Evolutionary conservation across 495 filamentous ascomycete species (phyloP), one percentile per base, ranked within the genome.

Genomic region (Penicillium simplicissimum): DNA sequence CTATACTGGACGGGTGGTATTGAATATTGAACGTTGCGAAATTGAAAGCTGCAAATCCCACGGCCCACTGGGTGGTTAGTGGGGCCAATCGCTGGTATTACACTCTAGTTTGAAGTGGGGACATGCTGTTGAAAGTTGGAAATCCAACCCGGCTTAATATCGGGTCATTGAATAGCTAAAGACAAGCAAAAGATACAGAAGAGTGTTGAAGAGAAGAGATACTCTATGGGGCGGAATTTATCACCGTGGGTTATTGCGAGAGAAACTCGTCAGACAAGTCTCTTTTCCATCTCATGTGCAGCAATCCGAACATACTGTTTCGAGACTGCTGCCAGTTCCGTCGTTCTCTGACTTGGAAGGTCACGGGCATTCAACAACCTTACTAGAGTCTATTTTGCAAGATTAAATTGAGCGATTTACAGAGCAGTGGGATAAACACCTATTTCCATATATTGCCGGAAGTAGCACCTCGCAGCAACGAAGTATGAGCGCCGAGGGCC

Each of bases 1-100:
- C 13, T n/a, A 33, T 34, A 53, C 3, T 53, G 51, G 51, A 36
- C 13, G 51, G 6, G n/a, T 15, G 31, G 21, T 17, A 33, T 28
- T 33, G 48, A 36, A 53, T 21, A 36, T 53, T 36, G 31, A 53
- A 53, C 1, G 55, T 57, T 36, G 47, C 45, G 35, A 49, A 53
- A 48, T 43, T 38, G 52, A 48, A 49, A 53, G 51, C 36, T 53
- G 51, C 33, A n/a, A 31, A n/a, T 33, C 31, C 8, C 35, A 31
- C 10, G 51, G 31, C 28, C 51, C 49, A 8, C 49, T 19, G 49
- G n/a, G n/a, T 52, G 14, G 28, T 19, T 45, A 8, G 33, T 53
- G 51, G 51, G 51, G 33, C 51, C 31, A 36, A 53, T 35, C n/a
- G 28, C 14, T 5, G 33, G 28, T 36, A 31, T 3, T 1, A 3